phyloP scores from a whole-genome alignment of 441 rosid species.

The Eruca vesicaria region DNA sequence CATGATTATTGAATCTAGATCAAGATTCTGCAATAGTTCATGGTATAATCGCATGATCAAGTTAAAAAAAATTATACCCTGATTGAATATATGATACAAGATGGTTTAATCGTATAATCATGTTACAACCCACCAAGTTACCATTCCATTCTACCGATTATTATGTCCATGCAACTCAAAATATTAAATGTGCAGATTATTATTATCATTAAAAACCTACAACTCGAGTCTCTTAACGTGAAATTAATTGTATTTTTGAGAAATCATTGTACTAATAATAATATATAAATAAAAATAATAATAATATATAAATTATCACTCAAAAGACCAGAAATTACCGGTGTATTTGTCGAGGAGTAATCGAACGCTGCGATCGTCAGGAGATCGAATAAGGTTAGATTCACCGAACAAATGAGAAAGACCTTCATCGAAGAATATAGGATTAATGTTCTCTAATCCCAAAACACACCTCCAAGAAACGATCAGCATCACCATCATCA shows the following conservation, averaged over 20 bases:
- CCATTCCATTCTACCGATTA: neutral
- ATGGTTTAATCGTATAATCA: neutral
- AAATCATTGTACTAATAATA: neutral
- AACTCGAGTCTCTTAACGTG: neutral
- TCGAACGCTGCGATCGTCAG: slow-evolving; percentile 63
- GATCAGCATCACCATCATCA: neutral
- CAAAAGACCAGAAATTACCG: slow-evolving; percentile 41
- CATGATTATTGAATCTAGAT: neutral
- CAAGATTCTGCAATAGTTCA: neutral
- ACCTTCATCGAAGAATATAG: slow-evolving; percentile 62
- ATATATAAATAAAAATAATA: too few species aligned
- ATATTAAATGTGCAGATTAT: too few species aligned
- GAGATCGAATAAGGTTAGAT: slow-evolving; percentile 72
- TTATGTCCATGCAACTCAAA: neutral
- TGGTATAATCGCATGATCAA: neutral
- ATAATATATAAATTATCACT: neutral
- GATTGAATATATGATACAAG: neutral
- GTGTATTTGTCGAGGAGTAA: slow-evolving; percentile 84
- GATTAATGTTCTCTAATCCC: slow-evolving; percentile 34
- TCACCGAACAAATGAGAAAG: slow-evolving; percentile 85
- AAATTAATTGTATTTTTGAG: neutral
- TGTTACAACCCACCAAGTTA: neutral
- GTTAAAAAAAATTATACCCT: neutral
- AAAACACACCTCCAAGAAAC: slow-evolving; percentile 21
- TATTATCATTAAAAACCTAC: too few species aligned